phyloP scores from a whole-genome alignment of 257 asterid genomes.

The Lithospermum erythrorhizon region DNA sequence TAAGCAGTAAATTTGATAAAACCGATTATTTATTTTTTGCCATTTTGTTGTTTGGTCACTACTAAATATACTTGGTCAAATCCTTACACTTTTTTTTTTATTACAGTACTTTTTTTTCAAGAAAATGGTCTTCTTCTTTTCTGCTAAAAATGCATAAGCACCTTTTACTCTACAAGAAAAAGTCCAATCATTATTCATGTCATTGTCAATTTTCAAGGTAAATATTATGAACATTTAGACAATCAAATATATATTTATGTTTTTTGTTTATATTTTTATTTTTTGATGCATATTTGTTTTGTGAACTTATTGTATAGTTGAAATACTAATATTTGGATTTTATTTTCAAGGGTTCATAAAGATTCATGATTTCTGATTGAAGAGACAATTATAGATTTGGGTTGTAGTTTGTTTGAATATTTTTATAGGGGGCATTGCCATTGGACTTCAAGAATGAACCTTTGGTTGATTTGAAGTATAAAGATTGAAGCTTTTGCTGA shows the following conservation, averaged over 20 bases:
- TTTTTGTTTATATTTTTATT: slow-evolving; percentile 2
- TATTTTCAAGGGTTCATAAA: slow-evolving; percentile 12
- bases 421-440: slow-evolving; percentile 6
- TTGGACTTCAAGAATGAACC: slow-evolving; percentile 8
- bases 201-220: slow-evolving; percentile 3
- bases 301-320: slow-evolving; percentile 3
- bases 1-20: too few species aligned
- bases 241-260: neutral
- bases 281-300: neutral
- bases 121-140: neutral
- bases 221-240: slow-evolving; percentile 9
- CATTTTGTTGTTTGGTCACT: too few species aligned
- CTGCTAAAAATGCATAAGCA: neutral
- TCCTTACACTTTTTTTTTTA: slow-evolving; percentile 9
- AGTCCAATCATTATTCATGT: neutral
- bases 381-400: slow-evolving; percentile 11
- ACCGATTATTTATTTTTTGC: neutral
- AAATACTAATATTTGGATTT: slow-evolving; percentile 3
- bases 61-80: slow-evolving; percentile 11
- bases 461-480: slow-evolving; percentile 17
- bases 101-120: neutral
- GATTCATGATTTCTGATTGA: slow-evolving; percentile 10
- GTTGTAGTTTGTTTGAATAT: slow-evolving; percentile 3
- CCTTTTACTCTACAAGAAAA: slow-evolving; percentile 1
- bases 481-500: slow-evolving; percentile 16